Percentiles rank a stretch among this genome's conserved stretches.
Conservation (phyloP, 2,329 filamentous ascomycete species). For the Colletotrichum ledebouriae region DNA sequence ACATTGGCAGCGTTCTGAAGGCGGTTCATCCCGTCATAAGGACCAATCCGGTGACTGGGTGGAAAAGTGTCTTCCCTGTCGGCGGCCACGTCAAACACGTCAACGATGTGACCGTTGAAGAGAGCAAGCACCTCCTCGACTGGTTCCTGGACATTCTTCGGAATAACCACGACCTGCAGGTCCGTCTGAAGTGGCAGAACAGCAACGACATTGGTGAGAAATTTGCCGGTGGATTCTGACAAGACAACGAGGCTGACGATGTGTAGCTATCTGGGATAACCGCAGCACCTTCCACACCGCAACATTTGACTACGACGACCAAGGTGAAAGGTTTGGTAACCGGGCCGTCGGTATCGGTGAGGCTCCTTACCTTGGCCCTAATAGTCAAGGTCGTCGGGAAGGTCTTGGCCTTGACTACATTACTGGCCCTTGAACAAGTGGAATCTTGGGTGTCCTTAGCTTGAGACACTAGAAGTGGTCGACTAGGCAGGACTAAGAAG, state of each 20-base stretch:
- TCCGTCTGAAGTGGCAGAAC: conserved; percentile 60
- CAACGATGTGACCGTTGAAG: conserved; percentile 58
- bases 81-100: conserved; percentile 58
- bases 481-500: too few species aligned
- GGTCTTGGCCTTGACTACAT: conserved; percentile 22
- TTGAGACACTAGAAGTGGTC: too few species aligned
- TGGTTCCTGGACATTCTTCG: conserved; percentile 57
- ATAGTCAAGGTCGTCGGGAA: conserved; percentile 55
- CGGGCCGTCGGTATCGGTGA: conserved; percentile 68
- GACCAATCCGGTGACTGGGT: conserved; percentile 74
- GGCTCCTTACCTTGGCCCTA: conserved; percentile 66
- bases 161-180: conserved; percentile 64
- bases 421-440: neutral
- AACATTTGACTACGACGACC: conserved; percentile 68
- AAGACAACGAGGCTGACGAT: neutral
- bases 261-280: conserved; percentile 71
- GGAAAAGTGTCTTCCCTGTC: conserved; percentile 63
- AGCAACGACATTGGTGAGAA: conserved; percentile 54
- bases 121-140: conserved; percentile 57
- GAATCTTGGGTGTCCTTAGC: too few species aligned
- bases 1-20: conserved; percentile 61
- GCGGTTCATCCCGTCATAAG: conserved; percentile 69
- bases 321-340: conserved; percentile 65
- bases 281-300: conserved; percentile 69
- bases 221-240: too few species aligned